Percentiles rank a stretch among this genome's conserved stretches.
These are phyloP conservation scores for Salvia hispanica DNA, from an alignment of 257 asterid species.

Conservation along the genomic window DNA sequence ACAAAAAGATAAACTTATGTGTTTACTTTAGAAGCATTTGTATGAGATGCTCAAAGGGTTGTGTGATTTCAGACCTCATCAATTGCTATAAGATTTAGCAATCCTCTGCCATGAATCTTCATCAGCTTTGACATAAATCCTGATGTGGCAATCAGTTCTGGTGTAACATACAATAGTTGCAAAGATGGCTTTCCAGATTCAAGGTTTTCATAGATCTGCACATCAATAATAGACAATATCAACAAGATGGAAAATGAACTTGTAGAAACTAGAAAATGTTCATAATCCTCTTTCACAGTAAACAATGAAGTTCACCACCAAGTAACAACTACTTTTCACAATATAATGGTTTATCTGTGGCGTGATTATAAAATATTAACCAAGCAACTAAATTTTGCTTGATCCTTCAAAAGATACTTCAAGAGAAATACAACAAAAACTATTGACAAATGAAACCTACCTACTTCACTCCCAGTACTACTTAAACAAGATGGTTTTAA, in stretches of 20 bases:
- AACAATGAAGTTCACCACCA: not conserved
- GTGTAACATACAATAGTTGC: constrained; percentile 90
- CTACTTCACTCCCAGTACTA: constrained; percentile 15
- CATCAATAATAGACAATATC: constrained; percentile 24
- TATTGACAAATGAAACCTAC: not conserved
- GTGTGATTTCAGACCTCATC: constrained; percentile 69
- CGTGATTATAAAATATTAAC: not conserved
- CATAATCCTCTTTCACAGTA: not conserved
- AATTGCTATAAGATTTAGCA: constrained; percentile 79
- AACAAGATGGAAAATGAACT: too few relatives aligned
- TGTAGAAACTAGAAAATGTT: too few relatives aligned
- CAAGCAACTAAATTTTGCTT: constrained; percentile 14
- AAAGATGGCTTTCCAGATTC: constrained; percentile 86
- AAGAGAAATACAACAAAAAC: constrained; percentile 1
- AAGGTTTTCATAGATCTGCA: constrained; percentile 81
- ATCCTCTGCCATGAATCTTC: constrained; percentile 79
- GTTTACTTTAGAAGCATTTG: constrained; percentile 31
- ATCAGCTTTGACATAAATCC: constrained; percentile 79
- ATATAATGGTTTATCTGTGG: constrained; percentile 5
- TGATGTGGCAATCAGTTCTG: constrained; percentile 81
- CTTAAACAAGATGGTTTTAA: constrained; percentile 13
- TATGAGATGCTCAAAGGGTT: constrained; percentile 19
- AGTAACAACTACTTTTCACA: constrained; percentile 11
- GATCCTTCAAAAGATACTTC: not conserved
- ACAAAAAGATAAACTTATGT: constrained; percentile 8